Evolutionary conservation across 768 basidiomycete species (phyloP), one percentile per base, ranked within the genome.

Genomic region (Chlorophyllum brunneum): DNA sequence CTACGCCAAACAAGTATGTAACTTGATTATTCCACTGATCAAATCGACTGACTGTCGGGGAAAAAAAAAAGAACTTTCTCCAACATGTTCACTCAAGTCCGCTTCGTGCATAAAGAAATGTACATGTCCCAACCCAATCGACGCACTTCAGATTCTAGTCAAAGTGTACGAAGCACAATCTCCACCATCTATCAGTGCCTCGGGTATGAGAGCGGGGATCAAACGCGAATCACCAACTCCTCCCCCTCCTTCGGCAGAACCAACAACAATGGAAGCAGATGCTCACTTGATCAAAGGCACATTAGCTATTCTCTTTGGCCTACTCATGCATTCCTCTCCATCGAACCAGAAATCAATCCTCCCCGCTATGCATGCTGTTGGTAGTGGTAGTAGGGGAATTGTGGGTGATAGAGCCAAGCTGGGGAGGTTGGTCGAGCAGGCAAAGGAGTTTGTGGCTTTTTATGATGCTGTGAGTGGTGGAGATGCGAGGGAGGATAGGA

Each of bases 271-370:
- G 20, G 64, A 66, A 13, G 67, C 70, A 4, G 77, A 81, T 3
- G 63, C 68, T 30, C 71, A 73, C 10, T 83, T 88, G 57, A 73
- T 92, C 5, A 78, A 79, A 13, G 86, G 86, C 0, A 89, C 91
- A 61, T 77, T 88, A 3, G 81, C 90, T 0, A 80, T 92, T 5
- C 76, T 93, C 4, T 77, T 93, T 42, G 88, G 79, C 6, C 62
- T 81, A 33, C 68, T 80, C 46, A 80, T 80, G 71, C 67, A 65
- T 24, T 68, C 63, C 22, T 72, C 65, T 31, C 41, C 53, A 2
- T 56, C 54, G 27, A 79, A 79, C 49, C 70, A 74, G 50, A 43
- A 38, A 1, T 55, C 62, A 3, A 61, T 81, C 2, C 60, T 79
- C 11, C 51, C 51, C 5, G 48, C 59, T 15, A 62, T 75, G n/a